A percentile compares a stretch with the other conserved stretches of the same genome.
Evolutionary conservation across 2,329 filamentous ascomycete genomes (phyloP).

Genomic region (Chaetomium olivaceum): DNA sequence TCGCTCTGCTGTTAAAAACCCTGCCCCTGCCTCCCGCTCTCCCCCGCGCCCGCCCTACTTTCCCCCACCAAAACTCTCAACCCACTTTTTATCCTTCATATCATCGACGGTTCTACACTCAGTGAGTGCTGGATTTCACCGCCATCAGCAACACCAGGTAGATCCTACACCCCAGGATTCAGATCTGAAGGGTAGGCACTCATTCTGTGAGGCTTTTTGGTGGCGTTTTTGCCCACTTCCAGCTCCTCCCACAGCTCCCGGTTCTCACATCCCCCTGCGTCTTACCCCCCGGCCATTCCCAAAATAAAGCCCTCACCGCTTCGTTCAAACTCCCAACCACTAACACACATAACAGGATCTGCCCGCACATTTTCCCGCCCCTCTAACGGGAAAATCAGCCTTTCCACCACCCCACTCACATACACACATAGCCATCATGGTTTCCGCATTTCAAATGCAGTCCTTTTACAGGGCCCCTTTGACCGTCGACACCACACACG

Average conservation of each 20-base stretch:
- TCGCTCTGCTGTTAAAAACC: constrained; percentile 21
- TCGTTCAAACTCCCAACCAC: constrained; percentile 25
- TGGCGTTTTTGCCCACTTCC: constrained; percentile 1
- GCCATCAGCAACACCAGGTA: constrained; percentile 5
- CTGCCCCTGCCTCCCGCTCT: constrained; percentile 25
- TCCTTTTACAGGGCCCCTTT: constrained; percentile 53
- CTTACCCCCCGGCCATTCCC: constrained; percentile 26
- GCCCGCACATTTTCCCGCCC: constrained; percentile 26
- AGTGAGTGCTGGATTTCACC: constrained; percentile 9
- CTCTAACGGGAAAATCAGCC: constrained; percentile 14
- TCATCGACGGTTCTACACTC: constrained; percentile 10
- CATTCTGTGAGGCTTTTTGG: neutral
- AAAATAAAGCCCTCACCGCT: constrained; percentile 37
- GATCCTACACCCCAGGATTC: constrained; percentile 8
- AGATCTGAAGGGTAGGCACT: constrained; percentile 19
- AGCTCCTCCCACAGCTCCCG: neutral
- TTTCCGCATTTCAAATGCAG: constrained; percentile 54
- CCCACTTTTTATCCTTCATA: constrained; percentile 19
- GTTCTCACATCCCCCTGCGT: constrained; percentile 18
- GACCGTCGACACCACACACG: constrained; percentile 55
- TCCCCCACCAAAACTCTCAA: constrained; percentile 28
- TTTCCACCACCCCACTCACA: constrained; percentile 21
- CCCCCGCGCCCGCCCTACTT: constrained; percentile 6
- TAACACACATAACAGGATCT: constrained; percentile 34
- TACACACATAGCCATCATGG: constrained; percentile 45